Evolutionary conservation across 495 filamentous ascomycete species (phyloP).

Genomic region (Glonium stellatum): DNA sequence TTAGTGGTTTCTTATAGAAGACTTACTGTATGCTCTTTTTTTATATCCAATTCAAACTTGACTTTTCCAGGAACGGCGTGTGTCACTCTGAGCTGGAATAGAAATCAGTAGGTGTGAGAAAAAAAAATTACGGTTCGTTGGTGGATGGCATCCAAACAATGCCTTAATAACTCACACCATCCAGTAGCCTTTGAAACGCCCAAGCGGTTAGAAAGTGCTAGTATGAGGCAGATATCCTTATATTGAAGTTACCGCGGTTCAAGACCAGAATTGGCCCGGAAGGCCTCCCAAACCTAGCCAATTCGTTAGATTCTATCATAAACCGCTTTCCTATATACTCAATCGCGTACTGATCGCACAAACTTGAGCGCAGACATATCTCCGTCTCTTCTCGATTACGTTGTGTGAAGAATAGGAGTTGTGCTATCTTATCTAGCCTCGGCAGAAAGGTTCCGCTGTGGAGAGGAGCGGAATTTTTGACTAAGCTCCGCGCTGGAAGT

Average conservation of each 20-base stretch:
- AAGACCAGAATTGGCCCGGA: conserved; percentile 73
- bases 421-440: conserved; percentile 6
- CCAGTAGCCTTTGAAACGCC: background rate
- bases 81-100: conserved; percentile 62
- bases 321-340: background rate
- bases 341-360: conserved; percentile 49
- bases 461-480: background rate
- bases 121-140: background rate
- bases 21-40: conserved; percentile 78
- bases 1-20: background rate
- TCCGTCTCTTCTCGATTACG: background rate
- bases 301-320: conserved; percentile 4
- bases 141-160: background rate
- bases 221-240: background rate
- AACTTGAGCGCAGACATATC: conserved; percentile 46
- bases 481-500: background rate
- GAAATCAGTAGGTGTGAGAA: conserved; percentile 6
- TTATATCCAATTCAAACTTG: conserved; percentile 78
- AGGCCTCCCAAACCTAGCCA: conserved; percentile 68
- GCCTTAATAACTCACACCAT: background rate
- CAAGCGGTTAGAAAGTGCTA: background rate
- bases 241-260: conserved; percentile 63
- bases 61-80: conserved; percentile 71
- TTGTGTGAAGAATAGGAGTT: conserved; percentile 7
- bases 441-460: background rate